Conservation (phyloP, 2,329 filamentous ascomycete genomes). For the Zymoseptoria brevis region DNA sequence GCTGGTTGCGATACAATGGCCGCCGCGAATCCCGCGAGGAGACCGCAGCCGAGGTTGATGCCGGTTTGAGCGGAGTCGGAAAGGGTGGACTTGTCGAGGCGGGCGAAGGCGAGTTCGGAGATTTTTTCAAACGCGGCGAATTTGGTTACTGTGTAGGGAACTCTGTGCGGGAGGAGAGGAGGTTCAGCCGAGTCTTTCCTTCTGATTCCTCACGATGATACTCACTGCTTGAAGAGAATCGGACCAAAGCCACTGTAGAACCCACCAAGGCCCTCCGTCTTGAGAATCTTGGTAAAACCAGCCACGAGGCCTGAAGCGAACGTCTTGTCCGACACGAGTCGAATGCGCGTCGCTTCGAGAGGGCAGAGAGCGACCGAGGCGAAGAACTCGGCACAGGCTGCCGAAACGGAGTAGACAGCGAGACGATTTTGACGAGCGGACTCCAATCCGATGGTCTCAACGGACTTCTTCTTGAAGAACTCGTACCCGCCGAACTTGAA, state of each 20-base stretch:
- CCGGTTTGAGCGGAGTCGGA: slow-evolving; percentile 61
- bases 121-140: slow-evolving; percentile 87
- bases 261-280: slow-evolving; percentile 72
- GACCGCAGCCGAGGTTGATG: slow-evolving; percentile 73
- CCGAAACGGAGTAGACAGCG: slow-evolving; percentile 61
- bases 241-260: slow-evolving; percentile 88
- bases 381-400: slow-evolving; percentile 54
- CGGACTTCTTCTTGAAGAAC: slow-evolving; percentile 85
- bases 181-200: not conserved
- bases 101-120: slow-evolving; percentile 58
- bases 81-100: slow-evolving; percentile 60
- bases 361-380: slow-evolving; percentile 67
- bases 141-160: slow-evolving; percentile 86
- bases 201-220: not conserved
- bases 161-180: slow-evolving; percentile 41
- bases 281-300: slow-evolving; percentile 76
- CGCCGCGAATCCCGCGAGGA: slow-evolving; percentile 75
- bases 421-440: slow-evolving; percentile 66
- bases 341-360: slow-evolving; percentile 85
- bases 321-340: slow-evolving; percentile 78
- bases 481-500: slow-evolving; percentile 90
- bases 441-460: slow-evolving; percentile 68
- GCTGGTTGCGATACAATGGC: slow-evolving; percentile 77
- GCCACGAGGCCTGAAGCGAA: slow-evolving; percentile 72
- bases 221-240: slow-evolving; percentile 66